A percentile compares a stretch with the other conserved stretches of the same genome.
These are phyloP conservation scores for Collybiopsis luxurians DNA, from an alignment of 768 basidiomycete genomes.

Conservation along the genomic window DNA sequence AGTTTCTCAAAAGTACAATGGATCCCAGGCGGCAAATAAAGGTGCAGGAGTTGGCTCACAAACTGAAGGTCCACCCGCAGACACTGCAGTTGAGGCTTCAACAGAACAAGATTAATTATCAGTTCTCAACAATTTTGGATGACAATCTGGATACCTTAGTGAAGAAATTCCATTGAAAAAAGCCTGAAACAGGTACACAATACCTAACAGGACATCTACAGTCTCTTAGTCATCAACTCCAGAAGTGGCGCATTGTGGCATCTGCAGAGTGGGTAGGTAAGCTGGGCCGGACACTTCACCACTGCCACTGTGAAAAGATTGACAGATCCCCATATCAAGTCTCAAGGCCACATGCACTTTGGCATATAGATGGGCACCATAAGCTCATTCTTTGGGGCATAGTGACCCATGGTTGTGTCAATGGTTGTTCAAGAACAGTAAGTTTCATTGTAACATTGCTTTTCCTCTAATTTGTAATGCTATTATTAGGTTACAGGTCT, in stretches of 20 bases:
- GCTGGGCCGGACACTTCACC: conserved; percentile 16
- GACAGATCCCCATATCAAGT: conserved; percentile 15
- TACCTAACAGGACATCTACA: conserved; percentile 24
- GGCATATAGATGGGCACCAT: too few relatives aligned
- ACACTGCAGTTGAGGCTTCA: conserved; percentile 9
- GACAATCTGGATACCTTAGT: conserved; percentile 11
- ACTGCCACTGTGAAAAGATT: conserved; percentile 7
- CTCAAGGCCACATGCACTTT: conserved; percentile 17
- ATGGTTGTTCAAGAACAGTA: too few relatives aligned
- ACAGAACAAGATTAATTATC: background rate
- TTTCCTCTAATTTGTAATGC: conserved; percentile 24
- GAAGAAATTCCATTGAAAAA: conserved; percentile 9
- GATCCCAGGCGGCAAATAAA: conserved; percentile 8
- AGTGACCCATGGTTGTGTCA: too few relatives aligned
- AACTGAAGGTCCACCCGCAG: conserved; percentile 12
- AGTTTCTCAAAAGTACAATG: conserved; percentile 7
- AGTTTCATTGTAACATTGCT: too few relatives aligned
- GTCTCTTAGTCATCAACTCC: too few relatives aligned
- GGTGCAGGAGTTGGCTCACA: conserved; percentile 8
- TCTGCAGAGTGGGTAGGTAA: conserved; percentile 20
- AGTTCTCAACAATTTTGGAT: conserved; percentile 6
- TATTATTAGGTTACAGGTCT: conserved; percentile 11
- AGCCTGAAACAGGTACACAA: conserved; percentile 21
- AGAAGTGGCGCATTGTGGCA: conserved; percentile 9
- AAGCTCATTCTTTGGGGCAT: too few relatives aligned